phyloP scores from a whole-genome alignment of 805 yeast species.

The Yamadazyma insecticola region DNA sequence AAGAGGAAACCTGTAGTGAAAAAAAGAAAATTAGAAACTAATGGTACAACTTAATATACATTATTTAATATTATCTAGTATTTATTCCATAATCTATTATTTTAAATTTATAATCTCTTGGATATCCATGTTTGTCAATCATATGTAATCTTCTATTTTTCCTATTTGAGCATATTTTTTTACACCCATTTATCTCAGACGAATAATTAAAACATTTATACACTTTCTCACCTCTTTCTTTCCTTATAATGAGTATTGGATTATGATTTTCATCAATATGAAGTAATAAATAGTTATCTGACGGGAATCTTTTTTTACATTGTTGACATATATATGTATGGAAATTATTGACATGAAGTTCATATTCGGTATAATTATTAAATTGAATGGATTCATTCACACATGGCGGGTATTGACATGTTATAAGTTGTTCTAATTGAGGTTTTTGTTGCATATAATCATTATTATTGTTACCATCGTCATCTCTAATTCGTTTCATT shows the following conservation, averaged over 20 bases:
- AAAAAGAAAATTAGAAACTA: constrained; percentile 26
- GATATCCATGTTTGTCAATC: constrained; percentile 48
- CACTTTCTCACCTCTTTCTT: constrained; percentile 36
- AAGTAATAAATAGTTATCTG: constrained; percentile 35
- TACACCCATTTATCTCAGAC: constrained; percentile 24
- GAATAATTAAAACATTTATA: constrained; percentile 36
- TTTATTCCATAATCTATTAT: constrained; percentile 27
- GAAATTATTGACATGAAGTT: constrained; percentile 17
- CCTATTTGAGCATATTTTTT: constrained; percentile 31
- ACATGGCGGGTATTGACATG: constrained; percentile 1
- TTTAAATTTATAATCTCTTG: constrained; percentile 27
- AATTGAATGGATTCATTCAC: constrained; percentile 1
- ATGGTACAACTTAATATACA: constrained; percentile 1
- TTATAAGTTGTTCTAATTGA: too few species aligned
- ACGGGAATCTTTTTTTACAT: constrained; percentile 41
- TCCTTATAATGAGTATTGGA: constrained; percentile 35
- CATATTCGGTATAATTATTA: constrained; percentile 15
- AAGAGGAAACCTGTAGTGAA: constrained; percentile 56
- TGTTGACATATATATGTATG: constrained; percentile 31
- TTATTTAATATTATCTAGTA: neutral
- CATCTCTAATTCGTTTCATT: too few species aligned
- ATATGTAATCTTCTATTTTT: constrained; percentile 44
- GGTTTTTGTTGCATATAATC: too few species aligned
- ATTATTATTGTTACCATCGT: too few species aligned
- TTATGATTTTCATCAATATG: constrained; percentile 54